Evolutionary conservation across 192 early-diverging fungal genomes (phyloP), one percentile per base, ranked within the genome.

Genomic region (Coemansia sp.): DNA sequence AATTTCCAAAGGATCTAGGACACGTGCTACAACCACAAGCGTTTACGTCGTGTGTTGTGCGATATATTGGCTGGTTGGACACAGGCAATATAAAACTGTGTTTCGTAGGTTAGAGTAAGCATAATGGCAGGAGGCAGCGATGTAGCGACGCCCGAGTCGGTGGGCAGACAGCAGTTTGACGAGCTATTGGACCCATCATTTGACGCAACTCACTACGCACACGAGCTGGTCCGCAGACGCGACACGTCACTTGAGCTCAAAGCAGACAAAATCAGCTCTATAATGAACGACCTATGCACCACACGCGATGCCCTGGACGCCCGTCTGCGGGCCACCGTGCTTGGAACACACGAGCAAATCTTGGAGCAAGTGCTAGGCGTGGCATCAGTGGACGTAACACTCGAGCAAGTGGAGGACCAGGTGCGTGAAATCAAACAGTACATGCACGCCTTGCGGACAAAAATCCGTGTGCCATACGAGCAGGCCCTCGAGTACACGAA

Each of bases 371-470:
- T 81, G 3, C 17, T 62, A 2, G 63, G 79, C 10, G 66, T 73
- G 7, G 58, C 64, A 15, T 29, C 39, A 9, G 25, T 81, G 14
- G 73, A 81, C 49, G 50, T 56, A 22, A 32, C 63, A 32, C 69
- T 81, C 23, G 37, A 37, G 21, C 62, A 56, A 45, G 60, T 72
- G 7, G 79, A 81, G 19, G 70, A 63, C 25, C 73, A 76, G 35
- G 67, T 81, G 38, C 51, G 73, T 24, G 70, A 76, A 62, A 69
- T 81, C 39, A 65, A 66, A 29, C 4, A 27, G 48, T 60, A 61
- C 24, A 76, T 81, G 73, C 73, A 75, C 24, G 60, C 50, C 3
- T 19, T 81, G 57, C 79, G 73, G 6, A 60, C 69, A 1, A 59
- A 53, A 25, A 68, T 81, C 45, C 73, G 70, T 1, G 73, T 76